Percentiles rank a stretch among this genome's conserved stretches.
Evolutionary conservation across 306 rosid genomes (phyloP).

Genomic region (Nissolia schottii): DNA sequence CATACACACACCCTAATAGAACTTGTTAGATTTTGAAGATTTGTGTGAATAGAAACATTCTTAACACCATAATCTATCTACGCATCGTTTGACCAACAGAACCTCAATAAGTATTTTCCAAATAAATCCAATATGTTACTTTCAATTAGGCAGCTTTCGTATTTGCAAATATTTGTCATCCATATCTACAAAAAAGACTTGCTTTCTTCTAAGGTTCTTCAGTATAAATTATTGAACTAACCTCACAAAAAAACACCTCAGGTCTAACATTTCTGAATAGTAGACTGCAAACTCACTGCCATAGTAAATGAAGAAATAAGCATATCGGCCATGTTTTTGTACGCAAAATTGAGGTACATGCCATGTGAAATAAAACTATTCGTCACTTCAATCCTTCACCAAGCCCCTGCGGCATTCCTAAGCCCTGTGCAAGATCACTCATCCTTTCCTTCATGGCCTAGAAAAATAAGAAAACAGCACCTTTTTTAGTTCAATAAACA

Average conservation of each 20-base stretch:
- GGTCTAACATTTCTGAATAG: neutral
- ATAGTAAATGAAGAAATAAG: conserved; percentile 30
- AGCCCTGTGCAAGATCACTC: conserved; percentile 49
- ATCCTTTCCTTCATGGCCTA: conserved; percentile 62
- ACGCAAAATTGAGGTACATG: conserved; percentile 41
- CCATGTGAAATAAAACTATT: neutral
- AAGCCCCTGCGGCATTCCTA: conserved; percentile 53
- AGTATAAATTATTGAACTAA: neutral
- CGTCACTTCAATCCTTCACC: conserved; percentile 47
- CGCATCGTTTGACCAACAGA: neutral
- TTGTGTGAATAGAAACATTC: neutral
- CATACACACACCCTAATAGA: too few relatives aligned
- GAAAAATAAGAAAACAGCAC: conserved; percentile 14
- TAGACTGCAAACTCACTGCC: conserved; percentile 6
- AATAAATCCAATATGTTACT: neutral
- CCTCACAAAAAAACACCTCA: neutral
- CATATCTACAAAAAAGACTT: neutral
- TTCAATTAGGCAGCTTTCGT: neutral
- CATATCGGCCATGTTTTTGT: conserved; percentile 21
- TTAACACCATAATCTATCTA: neutral
- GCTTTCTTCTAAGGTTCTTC: neutral
- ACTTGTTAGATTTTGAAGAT: neutral
- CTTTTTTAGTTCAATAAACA: conserved; percentile 9
- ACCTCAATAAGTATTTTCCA: neutral
- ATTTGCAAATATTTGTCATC: neutral